Percentiles rank a stretch among this genome's conserved stretches.
phyloP scores from a whole-genome alignment of 1,284 basidiomycete genomes.

The Volvariella volvacea region DNA sequence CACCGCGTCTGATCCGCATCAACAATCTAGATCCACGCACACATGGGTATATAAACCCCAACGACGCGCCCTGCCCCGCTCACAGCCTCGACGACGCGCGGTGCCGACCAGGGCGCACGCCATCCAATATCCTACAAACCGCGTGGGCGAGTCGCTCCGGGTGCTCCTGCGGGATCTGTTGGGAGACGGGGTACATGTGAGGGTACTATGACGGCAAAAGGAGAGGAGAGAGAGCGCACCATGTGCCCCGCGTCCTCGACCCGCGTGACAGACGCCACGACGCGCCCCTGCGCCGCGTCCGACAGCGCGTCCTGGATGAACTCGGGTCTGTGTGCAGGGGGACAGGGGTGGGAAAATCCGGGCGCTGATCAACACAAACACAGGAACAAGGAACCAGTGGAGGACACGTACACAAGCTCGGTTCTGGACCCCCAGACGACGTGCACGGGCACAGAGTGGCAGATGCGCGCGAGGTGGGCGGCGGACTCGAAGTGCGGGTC shows the following conservation, averaged over 20 bases:
- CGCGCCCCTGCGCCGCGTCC: constrained; percentile 28
- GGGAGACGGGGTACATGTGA: background rate
- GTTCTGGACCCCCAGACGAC: constrained; percentile 31
- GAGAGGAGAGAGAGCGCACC: constrained; percentile 20
- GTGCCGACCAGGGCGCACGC: no score
- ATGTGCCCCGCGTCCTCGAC: constrained; percentile 36
- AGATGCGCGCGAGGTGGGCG: constrained; percentile 23
- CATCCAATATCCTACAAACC: constrained; percentile 7
- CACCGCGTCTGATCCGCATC: no score
- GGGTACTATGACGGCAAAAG: background rate
- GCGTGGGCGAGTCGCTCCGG: constrained; percentile 4
- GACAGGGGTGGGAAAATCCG: background rate
- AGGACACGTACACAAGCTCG: constrained; percentile 29
- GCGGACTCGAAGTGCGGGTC: constrained; percentile 34
- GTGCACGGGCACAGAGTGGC: constrained; percentile 29
- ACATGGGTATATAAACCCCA: no score
- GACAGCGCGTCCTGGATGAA: constrained; percentile 33
- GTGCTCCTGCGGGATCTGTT: constrained; percentile 7
- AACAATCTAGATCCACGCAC: no score
- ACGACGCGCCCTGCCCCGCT: no score
- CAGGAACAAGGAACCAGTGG: constrained; percentile 6
- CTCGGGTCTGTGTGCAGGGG: constrained; percentile 26
- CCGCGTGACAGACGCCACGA: constrained; percentile 30
- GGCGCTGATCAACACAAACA: constrained; percentile 3
- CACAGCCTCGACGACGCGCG: no score